phyloP scores from a whole-genome alignment of 345 rosid genomes.

The Syzygium aromaticum region DNA sequence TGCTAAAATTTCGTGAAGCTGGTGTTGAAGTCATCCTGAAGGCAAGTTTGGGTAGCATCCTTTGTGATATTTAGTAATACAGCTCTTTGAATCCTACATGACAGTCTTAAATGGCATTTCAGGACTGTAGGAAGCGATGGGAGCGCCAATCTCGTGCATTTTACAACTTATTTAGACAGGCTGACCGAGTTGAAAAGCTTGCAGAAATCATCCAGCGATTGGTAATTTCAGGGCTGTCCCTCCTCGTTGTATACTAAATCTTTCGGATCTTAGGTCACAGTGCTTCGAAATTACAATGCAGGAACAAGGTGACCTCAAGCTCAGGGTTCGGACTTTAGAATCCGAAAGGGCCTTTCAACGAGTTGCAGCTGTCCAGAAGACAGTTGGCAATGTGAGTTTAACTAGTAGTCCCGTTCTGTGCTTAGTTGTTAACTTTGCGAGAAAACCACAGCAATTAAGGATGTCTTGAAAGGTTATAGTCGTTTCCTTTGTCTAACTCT shows the following conservation, averaged over 20 bases:
- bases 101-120: constrained; percentile 12
- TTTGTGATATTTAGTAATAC: background rate
- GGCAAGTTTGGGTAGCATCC: constrained; percentile 32
- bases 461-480: background rate
- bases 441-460: background rate
- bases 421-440: background rate
- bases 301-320: constrained; percentile 99
- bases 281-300: constrained; percentile 6
- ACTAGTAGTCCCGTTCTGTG: background rate
- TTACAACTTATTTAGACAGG: constrained; percentile 93
- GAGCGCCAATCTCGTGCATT: constrained; percentile 91
- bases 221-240: constrained; percentile 25
- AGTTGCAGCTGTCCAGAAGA: constrained; percentile 88
- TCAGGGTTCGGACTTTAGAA: constrained; percentile 84
- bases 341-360: constrained; percentile 97
- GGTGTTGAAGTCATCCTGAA: constrained; percentile 89
- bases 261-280: background rate
- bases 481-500: background rate
- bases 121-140: constrained; percentile 92
- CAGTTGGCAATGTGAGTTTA: constrained; percentile 79
- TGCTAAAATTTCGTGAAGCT: constrained; percentile 86
- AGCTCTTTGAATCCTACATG: background rate
- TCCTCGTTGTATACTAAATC: background rate
- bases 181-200: constrained; percentile 89
- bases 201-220: constrained; percentile 74